Base-by-base conservation (phyloP, 805 yeast species). In the Monosporozyma siamensis region DNA sequence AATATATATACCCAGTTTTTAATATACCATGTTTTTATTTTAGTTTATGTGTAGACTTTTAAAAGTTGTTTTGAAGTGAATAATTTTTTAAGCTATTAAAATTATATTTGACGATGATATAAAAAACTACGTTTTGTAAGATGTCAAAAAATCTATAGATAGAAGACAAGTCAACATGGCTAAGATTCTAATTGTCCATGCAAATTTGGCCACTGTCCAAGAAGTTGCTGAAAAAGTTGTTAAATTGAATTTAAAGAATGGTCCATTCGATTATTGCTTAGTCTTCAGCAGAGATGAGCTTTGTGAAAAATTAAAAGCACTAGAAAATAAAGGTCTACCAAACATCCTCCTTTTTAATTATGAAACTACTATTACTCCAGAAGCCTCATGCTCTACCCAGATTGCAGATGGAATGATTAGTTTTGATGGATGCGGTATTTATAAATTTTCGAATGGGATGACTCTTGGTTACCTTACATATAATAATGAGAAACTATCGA, bases 251-350 rank as follows among this genome's bases (percentile, higher is more conserved):
- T 44, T 54, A 18, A 80, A 76, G 50, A 78, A 77, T 35, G 88
- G 88, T 0, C 87, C 87, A 0, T 82, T 82, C 52, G 80, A 72
- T 37, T 64, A 72, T 2, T 71, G 73, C 0, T 31, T 81, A 1
- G 52, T 80, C 4, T 50, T 80, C 6, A 84, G 85, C 0, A 29
- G 21, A n/a, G 32, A 34, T 15, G 74, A 74, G 48, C 56, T 67
- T 1, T 37, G 14, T 1, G 30, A 36, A 6, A 23, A 25, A 11
- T 4, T 49, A 1, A 21, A 39, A 1, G 43, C 59, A 0, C 23
- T 39, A 0, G 47, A 53, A 6, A 45, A 53, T 3, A 42, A 48
- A 3, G 63, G 55, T 0, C 24, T 52, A 2, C 49, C 58, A 4
- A 40, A 45, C 8, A 22, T 52, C 11, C 43, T 47, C 20, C 11